Evolutionary conservation across 192 early-diverging fungal genomes (phyloP).

Genomic region (Coemansia sp.): DNA sequence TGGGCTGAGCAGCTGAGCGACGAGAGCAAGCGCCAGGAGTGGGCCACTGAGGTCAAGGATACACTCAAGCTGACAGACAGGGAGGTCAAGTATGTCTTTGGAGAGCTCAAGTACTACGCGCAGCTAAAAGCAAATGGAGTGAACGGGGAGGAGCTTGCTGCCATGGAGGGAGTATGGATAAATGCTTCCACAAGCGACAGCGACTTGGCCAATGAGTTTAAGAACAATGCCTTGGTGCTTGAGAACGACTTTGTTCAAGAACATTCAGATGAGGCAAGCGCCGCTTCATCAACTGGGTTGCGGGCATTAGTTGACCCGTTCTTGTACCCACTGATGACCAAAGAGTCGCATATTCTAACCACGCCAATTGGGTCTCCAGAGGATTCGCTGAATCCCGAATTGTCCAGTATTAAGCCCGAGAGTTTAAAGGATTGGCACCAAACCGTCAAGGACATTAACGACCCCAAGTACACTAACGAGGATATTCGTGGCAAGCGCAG

Average conservation of each 20-base stretch:
- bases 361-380: neutral
- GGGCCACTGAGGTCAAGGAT: neutral
- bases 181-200: neutral
- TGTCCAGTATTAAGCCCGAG: neutral
- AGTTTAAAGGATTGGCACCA: too few relatives aligned
- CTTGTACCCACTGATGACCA: neutral
- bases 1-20: neutral
- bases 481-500: too few relatives aligned
- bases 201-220: neutral
- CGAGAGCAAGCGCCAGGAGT: neutral
- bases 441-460: too few relatives aligned
- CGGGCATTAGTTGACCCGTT: neutral
- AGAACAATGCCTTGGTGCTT: neutral
- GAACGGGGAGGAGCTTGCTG: neutral
- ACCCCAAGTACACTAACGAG: too few relatives aligned
- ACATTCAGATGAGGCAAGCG: too few relatives aligned
- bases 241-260: neutral
- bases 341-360: neutral
- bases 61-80: neutral
- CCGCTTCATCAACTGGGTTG: neutral
- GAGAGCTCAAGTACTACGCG: conserved; percentile 4
- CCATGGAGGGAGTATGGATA: neutral
- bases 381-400: neutral
- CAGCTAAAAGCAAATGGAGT: neutral
- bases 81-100: neutral